phyloP scores from a whole-genome alignment of 495 filamentous ascomycete genomes.

The Hypoxylon crocopeplum region DNA sequence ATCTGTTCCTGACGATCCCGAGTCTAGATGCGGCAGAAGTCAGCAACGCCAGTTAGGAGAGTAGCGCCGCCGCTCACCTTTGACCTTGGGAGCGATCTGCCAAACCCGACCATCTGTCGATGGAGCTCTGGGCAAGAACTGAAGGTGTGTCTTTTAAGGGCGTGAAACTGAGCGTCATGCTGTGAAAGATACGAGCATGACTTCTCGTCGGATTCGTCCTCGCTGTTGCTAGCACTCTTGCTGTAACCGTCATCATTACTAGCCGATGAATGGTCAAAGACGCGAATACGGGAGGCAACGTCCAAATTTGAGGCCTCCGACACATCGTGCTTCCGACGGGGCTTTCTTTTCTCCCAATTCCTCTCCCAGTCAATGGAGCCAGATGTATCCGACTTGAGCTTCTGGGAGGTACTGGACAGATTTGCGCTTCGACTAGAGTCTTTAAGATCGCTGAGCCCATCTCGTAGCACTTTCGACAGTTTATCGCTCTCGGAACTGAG shows the following conservation, averaged over 20 bases:
- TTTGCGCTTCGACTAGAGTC: conserved; percentile 19
- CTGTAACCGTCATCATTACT: background rate
- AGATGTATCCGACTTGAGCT: conserved; percentile 23
- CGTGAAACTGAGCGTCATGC: conserved; percentile 16
- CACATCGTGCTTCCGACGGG: conserved; percentile 34
- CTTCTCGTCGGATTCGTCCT: conserved; percentile 1
- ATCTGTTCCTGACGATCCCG: conserved; percentile 3
- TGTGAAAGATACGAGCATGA: conserved; percentile 17
- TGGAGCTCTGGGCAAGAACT: conserved; percentile 40
- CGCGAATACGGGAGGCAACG: background rate
- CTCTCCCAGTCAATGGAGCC: conserved; percentile 37
- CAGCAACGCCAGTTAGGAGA: background rate
- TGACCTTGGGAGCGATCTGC: conserved; percentile 2
- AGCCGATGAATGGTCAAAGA: background rate
- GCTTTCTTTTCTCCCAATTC: conserved; percentile 31
- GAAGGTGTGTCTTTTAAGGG: conserved; percentile 3
- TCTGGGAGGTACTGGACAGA: conserved; percentile 19
- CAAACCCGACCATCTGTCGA: conserved; percentile 17
- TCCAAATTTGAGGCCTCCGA: conserved; percentile 25
- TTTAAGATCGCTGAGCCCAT: conserved; percentile 13
- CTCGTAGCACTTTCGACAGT: conserved; percentile 20
- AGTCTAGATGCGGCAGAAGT: conserved; percentile 1
- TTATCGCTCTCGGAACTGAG: conserved; percentile 35
- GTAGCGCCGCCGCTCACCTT: background rate
- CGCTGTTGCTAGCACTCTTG: conserved; percentile 1